Conservation (phyloP, 1,139 yeast species). For the Zygoascus hellenicus region DNA sequence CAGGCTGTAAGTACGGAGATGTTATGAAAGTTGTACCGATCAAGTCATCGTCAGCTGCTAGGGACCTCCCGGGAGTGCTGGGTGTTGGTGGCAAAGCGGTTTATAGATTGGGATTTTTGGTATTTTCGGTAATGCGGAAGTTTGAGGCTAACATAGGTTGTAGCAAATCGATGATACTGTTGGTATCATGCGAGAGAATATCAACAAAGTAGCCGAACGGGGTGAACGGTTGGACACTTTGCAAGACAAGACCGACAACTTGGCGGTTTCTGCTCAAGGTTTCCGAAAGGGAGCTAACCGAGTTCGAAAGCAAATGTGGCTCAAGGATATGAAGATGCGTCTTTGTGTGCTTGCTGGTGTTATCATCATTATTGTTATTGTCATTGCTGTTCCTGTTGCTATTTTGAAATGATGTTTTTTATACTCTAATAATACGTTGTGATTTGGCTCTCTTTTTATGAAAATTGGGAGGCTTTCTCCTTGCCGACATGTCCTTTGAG, state of each 20-base stretch:
- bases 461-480: no score
- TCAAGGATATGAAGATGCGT: conserved; percentile 97
- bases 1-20: conserved; percentile 56
- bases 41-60: not conserved
- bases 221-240: conserved; percentile 92
- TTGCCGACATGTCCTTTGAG: no score
- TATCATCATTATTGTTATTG: conserved; percentile 75
- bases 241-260: conserved; percentile 89
- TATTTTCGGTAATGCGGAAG: no score
- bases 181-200: conserved; percentile 96
- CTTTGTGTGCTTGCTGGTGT: conserved; percentile 82
- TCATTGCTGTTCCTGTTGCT: conserved; percentile 84
- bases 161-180: conserved; percentile 95
- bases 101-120: no score
- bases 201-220: conserved; percentile 89
- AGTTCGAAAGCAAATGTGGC: conserved; percentile 99
- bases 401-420: conserved; percentile 34
- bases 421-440: no score
- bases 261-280: conserved; percentile 91
- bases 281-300: conserved; percentile 96
- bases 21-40: not conserved
- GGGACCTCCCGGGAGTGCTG: not conserved
- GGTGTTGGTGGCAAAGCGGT: no score
- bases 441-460: no score
- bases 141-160: not conserved